Conservation (phyloP, 1,139 yeast genomes). For the Arxiozyma heterogenica region DNA sequence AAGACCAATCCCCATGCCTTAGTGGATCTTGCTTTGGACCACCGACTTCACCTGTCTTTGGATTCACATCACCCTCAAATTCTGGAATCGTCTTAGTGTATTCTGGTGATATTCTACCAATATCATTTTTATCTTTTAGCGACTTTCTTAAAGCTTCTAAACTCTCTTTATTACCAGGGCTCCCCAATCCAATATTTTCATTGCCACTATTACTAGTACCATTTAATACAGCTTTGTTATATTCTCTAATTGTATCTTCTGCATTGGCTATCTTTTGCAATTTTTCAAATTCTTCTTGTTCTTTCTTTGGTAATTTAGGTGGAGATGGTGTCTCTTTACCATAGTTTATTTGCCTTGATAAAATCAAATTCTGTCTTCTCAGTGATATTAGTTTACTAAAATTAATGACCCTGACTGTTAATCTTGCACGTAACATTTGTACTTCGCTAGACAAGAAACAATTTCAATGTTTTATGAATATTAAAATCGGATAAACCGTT, state of each 20-base stretch:
- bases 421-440: not conserved
- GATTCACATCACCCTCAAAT: constrained; percentile 90
- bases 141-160: constrained; percentile 1
- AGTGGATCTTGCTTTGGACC: constrained; percentile 99
- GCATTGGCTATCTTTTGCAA: constrained; percentile 75
- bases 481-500: too few species aligned
- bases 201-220: not conserved
- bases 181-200: not conserved
- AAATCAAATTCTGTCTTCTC: not conserved
- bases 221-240: constrained; percentile 42
- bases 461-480: not conserved
- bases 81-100: constrained; percentile 78
- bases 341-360: constrained; percentile 9
- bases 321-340: constrained; percentile 52
- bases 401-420: not conserved
- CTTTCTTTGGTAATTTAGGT: constrained; percentile 73
- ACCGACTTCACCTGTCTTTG: constrained; percentile 88
- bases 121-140: constrained; percentile 36
- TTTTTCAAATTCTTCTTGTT: constrained; percentile 86
- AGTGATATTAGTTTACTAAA: not conserved
- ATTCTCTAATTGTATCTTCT: constrained; percentile 71
- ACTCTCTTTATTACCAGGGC: constrained; percentile 27
- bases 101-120: constrained; percentile 61
- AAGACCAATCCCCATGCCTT: constrained; percentile 88
- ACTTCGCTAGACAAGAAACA: too few species aligned